Percentiles rank a stretch among this genome's conserved stretches.
These are phyloP conservation scores for Eimeria falciformis DNA, from an alignment of 169 alveolate species.

Conservation along the genomic window DNA sequence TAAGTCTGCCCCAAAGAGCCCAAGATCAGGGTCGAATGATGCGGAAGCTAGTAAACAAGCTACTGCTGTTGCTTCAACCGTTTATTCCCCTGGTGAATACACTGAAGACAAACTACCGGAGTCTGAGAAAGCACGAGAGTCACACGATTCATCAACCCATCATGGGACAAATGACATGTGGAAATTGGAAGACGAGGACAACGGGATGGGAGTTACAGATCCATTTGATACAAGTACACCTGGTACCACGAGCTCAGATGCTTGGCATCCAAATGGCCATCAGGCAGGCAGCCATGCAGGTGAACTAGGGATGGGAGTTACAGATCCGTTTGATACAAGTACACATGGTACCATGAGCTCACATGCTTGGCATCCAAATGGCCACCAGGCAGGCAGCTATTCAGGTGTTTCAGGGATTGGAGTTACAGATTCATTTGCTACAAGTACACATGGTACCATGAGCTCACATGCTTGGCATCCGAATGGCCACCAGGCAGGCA, in stretches of 20 bases:
- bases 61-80: neutral
- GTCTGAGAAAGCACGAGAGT: neutral
- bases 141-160: neutral
- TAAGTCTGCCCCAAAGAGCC: neutral
- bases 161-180: neutral
- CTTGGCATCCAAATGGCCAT: too few species aligned
- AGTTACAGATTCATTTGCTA: neutral
- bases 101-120: constrained; percentile 23
- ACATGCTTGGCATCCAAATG: too few species aligned
- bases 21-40: neutral
- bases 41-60: constrained; percentile 13
- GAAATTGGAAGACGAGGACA: neutral
- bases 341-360: too few species aligned
- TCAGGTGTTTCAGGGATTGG: neutral
- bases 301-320: neutral
- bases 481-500: too few species aligned
- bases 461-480: too few species aligned
- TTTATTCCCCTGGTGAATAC: constrained; percentile 24
- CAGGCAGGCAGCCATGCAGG: neutral
- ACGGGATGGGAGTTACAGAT: neutral
- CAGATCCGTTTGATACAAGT: neutral
- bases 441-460: neutral
- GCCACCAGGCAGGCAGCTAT: neutral
- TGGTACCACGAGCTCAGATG: too few species aligned
- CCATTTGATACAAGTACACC: neutral